Conservation (phyloP, 1,284 basidiomycete species). For the Papiliotrema fonsecae region DNA sequence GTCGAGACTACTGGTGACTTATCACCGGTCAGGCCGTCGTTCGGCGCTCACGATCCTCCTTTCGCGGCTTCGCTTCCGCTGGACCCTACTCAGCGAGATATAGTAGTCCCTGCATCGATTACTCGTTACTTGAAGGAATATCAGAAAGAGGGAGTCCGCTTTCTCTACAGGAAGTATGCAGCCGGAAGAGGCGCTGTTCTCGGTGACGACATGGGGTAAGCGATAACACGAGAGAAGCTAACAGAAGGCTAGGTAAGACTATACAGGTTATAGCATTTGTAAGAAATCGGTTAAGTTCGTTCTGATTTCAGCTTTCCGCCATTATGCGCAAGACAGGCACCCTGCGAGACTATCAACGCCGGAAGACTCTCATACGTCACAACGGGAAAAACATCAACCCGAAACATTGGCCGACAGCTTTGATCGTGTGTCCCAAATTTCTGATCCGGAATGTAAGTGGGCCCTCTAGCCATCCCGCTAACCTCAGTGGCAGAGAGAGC, state of each 20-base stretch:
- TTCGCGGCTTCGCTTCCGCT: too few relatives aligned
- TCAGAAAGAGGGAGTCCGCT: constrained; percentile 50
- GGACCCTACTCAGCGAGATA: too few relatives aligned
- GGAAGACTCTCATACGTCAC: constrained; percentile 25
- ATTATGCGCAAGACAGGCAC: constrained; percentile 52
- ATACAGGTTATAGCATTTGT: constrained; percentile 47
- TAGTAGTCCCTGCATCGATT: constrained; percentile 47
- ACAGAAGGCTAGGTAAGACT: constrained; percentile 47
- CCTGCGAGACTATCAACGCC: constrained; percentile 32
- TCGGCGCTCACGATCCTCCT: too few relatives aligned
- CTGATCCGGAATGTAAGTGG: constrained; percentile 47
- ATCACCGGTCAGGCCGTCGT: too few relatives aligned
- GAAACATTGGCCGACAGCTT: constrained; percentile 39
- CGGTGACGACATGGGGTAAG: constrained; percentile 54
- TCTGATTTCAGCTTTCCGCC: constrained; percentile 44
- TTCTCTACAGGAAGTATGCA: constrained; percentile 50
- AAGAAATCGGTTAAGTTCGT: constrained; percentile 1
- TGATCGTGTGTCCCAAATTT: constrained; percentile 47
- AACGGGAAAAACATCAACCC: constrained; percentile 14
- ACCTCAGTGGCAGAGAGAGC: constrained; percentile 50
- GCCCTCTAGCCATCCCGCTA: too few relatives aligned
- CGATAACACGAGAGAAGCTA: neutral
- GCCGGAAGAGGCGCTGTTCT: constrained; percentile 47
- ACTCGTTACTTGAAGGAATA: constrained; percentile 52
- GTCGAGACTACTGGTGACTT: too few relatives aligned